Conservation (phyloP, 768 basidiomycete species). For the Lactarius evosmus region DNA sequence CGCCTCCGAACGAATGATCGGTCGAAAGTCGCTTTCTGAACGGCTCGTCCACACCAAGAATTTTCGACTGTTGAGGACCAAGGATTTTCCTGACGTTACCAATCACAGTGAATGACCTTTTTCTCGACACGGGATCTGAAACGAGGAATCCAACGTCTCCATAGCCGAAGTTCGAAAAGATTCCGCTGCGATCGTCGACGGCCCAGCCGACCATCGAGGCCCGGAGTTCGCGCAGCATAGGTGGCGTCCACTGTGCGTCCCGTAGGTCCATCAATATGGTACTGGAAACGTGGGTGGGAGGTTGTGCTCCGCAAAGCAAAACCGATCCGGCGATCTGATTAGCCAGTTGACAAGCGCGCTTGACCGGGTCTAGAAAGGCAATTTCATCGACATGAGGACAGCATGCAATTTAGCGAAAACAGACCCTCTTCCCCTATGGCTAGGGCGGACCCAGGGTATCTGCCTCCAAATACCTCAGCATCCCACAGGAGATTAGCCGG, state of each 20-base stretch:
- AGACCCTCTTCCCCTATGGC: constrained; percentile 12
- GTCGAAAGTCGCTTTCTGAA: background rate
- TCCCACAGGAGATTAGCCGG: background rate
- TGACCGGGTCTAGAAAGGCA: background rate
- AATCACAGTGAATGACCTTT: constrained; percentile 4
- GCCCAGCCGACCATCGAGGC: constrained; percentile 14
- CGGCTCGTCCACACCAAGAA: constrained; percentile 15
- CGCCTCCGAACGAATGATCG: constrained; percentile 11
- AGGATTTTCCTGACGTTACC: constrained; percentile 2
- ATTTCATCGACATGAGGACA: background rate
- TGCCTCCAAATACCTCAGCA: constrained; percentile 10
- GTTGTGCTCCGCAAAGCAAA: constrained; percentile 4
- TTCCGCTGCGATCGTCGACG: constrained; percentile 12
- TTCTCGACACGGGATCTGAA: constrained; percentile 5
- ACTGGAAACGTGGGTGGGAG: constrained; percentile 8
- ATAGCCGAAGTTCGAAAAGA: constrained; percentile 14
- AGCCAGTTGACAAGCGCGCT: constrained; percentile 10
- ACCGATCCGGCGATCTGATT: constrained; percentile 18
- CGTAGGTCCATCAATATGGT: constrained; percentile 9
- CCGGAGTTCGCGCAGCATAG: constrained; percentile 18
- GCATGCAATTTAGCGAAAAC: background rate
- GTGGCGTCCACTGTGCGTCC: constrained; percentile 8
- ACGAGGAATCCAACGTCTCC: constrained; percentile 18
- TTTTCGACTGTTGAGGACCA: constrained; percentile 5
- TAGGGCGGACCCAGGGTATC: constrained; percentile 10